Percentiles rank a stretch among this genome's conserved stretches.
Evolutionary conservation across 192 early-diverging fungal species (phyloP).

Genomic region (Coemansia sp.): DNA sequence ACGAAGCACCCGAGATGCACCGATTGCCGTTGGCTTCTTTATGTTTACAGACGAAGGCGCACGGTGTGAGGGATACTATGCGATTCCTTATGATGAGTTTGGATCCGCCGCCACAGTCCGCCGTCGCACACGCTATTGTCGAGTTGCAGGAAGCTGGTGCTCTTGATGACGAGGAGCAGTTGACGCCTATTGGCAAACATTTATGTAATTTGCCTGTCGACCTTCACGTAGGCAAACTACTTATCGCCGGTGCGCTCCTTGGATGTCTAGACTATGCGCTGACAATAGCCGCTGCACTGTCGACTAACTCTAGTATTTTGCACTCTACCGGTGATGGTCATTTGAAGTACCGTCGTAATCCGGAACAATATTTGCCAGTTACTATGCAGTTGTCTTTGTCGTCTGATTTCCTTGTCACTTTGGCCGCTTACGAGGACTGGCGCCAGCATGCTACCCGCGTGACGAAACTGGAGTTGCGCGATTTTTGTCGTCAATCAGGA

Average conservation of each 20-base stretch:
- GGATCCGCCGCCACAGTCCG: constrained; percentile 70
- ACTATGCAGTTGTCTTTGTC: neutral
- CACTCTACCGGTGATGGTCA: neutral
- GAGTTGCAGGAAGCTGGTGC: constrained; percentile 38
- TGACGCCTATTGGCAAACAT: constrained; percentile 76
- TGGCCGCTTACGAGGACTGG: constrained; percentile 37
- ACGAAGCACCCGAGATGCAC: constrained; percentile 62
- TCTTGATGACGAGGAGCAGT: constrained; percentile 28
- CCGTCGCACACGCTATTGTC: constrained; percentile 63
- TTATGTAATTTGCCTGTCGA: constrained; percentile 77
- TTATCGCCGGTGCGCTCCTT: constrained; percentile 73
- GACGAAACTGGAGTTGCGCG: neutral
- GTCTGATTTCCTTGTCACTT: constrained; percentile 24
- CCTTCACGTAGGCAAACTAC: constrained; percentile 72
- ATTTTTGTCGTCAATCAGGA: constrained; percentile 16
- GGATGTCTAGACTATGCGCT: constrained; percentile 77
- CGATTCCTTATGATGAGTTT: constrained; percentile 58
- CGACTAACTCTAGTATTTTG: constrained; percentile 11
- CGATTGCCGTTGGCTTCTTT: constrained; percentile 63
- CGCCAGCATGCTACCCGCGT: neutral
- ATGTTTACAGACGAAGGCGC: constrained; percentile 37
- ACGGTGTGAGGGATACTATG: constrained; percentile 59
- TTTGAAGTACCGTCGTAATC: constrained; percentile 5
- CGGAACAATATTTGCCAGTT: constrained; percentile 5
- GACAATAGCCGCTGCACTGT: constrained; percentile 68